Evolutionary conservation across 495 filamentous ascomycete genomes (phyloP), one percentile per base, ranked within the genome.

Genomic region (Penicillium lagena): DNA sequence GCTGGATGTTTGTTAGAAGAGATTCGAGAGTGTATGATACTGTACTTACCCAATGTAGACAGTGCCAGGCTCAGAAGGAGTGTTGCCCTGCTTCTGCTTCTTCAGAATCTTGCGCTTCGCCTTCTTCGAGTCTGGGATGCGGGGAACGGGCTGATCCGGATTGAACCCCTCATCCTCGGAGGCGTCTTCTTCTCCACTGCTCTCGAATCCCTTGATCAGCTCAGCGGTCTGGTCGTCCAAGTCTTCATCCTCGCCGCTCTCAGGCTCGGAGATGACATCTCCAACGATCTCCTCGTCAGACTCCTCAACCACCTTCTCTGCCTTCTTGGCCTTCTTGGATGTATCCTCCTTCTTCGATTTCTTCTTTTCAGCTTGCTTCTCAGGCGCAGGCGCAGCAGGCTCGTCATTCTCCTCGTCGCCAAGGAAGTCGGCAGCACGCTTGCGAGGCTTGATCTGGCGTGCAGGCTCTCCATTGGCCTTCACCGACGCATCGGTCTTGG

Each of bases 161-260:
- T 80, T 66, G 51, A 78, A 73, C 46, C 71, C 77, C 49, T 77
- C 70, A 37, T 76, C 76, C 8, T 64, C 73, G 14, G 63, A 67
- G 39, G 64, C 71, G 30, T 78, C 75, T 36, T 78, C 77, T 35
- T 86, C 84, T 36, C 81, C 79, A 47, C 82, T 86, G 66, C 84
- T 89, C 62, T 95, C 89, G 56, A 96, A 89, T 13, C 86, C 86
- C 53, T 73, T 83, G 56, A 82, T 81, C 47, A 80, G 80, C 39
- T 73, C 87, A 53, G 70, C 79, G 49, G 77, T 89, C 54, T 86
- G 83, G 54, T 88, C 85, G 51, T 82, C 82, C 12, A 66, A 61
- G 39, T 70, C 76, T 8, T 67, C 66, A 15, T 70, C 66, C 1
- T 74, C 68, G 31, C 59, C 60, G 28, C 45, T 54, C 28, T 47